Evolutionary conservation across 2,329 filamentous ascomycete genomes (phyloP).

Genomic region (Alternaria dauci): DNA sequence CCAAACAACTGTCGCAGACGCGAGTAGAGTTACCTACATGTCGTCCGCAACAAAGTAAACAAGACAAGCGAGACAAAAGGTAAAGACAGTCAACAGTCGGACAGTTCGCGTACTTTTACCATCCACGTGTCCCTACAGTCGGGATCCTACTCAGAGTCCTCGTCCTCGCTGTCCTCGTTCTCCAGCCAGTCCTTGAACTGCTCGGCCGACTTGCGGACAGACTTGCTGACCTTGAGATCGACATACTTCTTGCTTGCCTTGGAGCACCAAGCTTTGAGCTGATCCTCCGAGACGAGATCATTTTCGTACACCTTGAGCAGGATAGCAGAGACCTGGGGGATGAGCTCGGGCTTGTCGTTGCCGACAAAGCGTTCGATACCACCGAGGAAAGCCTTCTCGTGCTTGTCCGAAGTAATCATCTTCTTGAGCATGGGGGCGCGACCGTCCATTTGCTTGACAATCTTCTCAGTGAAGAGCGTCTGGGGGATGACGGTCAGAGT

Average conservation of each 20-base stretch:
- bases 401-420: constrained; percentile 88
- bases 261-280: constrained; percentile 87
- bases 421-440: constrained; percentile 90
- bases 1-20: constrained; percentile 12
- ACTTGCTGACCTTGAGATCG: constrained; percentile 86
- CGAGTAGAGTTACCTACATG: constrained; percentile 34
- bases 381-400: constrained; percentile 94
- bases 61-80: constrained; percentile 17
- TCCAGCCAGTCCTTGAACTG: constrained; percentile 91
- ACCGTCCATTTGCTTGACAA: constrained; percentile 83
- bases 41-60: constrained; percentile 19
- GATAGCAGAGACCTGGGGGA: constrained; percentile 81
- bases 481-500: constrained; percentile 91
- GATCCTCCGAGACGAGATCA: constrained; percentile 87
- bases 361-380: constrained; percentile 93
- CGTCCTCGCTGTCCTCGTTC: constrained; percentile 74
- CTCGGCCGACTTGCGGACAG: constrained; percentile 93
- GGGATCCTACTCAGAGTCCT: constrained; percentile 39
- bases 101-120: constrained; percentile 10
- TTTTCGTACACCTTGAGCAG: constrained; percentile 89
- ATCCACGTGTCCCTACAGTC: background rate
- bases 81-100: constrained; percentile 20
- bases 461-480: constrained; percentile 91
- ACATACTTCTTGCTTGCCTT: constrained; percentile 99
- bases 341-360: constrained; percentile 81